Conservation (phyloP, 1,284 basidiomycete genomes). For the Ceratobasidium sp. region DNA sequence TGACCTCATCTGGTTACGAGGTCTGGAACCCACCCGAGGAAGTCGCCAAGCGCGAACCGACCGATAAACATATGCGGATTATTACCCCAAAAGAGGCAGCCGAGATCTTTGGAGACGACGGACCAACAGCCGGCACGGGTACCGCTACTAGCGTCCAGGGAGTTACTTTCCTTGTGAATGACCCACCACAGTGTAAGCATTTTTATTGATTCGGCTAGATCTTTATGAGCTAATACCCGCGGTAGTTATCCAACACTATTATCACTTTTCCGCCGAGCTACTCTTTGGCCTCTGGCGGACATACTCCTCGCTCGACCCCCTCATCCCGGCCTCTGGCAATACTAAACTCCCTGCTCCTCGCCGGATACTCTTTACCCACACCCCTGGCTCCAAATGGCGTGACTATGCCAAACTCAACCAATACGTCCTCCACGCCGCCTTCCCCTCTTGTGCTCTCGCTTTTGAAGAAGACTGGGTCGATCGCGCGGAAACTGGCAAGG, state of each 20-base stretch:
- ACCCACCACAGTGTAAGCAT: conserved; percentile 83
- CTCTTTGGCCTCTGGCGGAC: conserved; percentile 91
- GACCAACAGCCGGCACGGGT: conserved; percentile 57
- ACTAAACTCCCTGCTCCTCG: conserved; percentile 79
- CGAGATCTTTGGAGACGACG: conserved; percentile 67
- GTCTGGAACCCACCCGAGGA: conserved; percentile 62
- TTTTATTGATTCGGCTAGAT: neutral
- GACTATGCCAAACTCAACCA: conserved; percentile 89
- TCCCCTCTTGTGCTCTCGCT: conserved; percentile 63
- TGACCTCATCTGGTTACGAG: conserved; percentile 61
- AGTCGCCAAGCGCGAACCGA: conserved; percentile 66
- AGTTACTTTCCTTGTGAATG: conserved; percentile 81
- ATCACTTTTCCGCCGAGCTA: conserved; percentile 89
- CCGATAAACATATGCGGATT: conserved; percentile 82
- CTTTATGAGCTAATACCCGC: conserved; percentile 34
- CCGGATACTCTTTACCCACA: conserved; percentile 80
- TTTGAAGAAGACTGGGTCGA: conserved; percentile 70
- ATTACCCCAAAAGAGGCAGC: conserved; percentile 78
- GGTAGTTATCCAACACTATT: conserved; percentile 80
- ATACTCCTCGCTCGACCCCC: conserved; percentile 82
- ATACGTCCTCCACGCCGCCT: conserved; percentile 67
- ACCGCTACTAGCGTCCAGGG: conserved; percentile 74
- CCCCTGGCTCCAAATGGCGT: conserved; percentile 83
- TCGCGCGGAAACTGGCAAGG: conserved; percentile 74
- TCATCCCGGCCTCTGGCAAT: conserved; percentile 73